Base-by-base conservation (phyloP, 2,329 filamentous ascomycete species). In the Dissoconium aciculare region DNA sequence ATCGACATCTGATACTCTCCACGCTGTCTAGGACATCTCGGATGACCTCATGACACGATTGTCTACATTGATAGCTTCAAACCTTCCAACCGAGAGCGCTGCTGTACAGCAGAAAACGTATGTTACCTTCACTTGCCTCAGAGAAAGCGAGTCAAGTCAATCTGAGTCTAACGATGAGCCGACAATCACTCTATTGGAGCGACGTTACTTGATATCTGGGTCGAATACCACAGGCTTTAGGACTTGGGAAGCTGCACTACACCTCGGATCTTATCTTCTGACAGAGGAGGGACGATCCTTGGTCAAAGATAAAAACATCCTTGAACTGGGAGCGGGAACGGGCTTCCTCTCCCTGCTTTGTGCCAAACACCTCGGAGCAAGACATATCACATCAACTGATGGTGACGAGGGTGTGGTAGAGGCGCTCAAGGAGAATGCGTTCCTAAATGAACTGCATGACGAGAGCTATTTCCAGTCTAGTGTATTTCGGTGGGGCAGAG, bases 1-100 rank as follows among this genome's bases (percentile, higher is more conserved):
- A n/a, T n/a, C n/a, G n/a, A n/a, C n/a, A n/a, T n/a, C n/a, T n/a
- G n/a, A n/a, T n/a, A n/a, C n/a, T n/a, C n/a, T n/a, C n/a, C n/a
- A n/a, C n/a, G n/a, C n/a, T n/a, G n/a, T n/a, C 40, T 57, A 94
- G 85, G 83, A 78, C 53, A 74, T 93, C 27, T 83, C 78, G 38
- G 81, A 92, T 55, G 66, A 77, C 53, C 67, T 94, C 46, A 80
- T 87, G 67, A 63, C 64, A 33, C 61, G 64, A 21, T 66, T 91
- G 43, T 71, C 75, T 32, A 55, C 63, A 37, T 64, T 89, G 14
- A 64, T 91, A 34, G 62, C 66, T 12, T 62, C 66, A 16, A 69
- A 72, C 11, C 56, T 78, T 11, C 72, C 69, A n/a, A 65, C 73
- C 12, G 74, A 83, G 48, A 52, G 66, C 15, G 59, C 65, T 23